Conservation (phyloP, 148 eudicot species). For the Cornus florida region DNA sequence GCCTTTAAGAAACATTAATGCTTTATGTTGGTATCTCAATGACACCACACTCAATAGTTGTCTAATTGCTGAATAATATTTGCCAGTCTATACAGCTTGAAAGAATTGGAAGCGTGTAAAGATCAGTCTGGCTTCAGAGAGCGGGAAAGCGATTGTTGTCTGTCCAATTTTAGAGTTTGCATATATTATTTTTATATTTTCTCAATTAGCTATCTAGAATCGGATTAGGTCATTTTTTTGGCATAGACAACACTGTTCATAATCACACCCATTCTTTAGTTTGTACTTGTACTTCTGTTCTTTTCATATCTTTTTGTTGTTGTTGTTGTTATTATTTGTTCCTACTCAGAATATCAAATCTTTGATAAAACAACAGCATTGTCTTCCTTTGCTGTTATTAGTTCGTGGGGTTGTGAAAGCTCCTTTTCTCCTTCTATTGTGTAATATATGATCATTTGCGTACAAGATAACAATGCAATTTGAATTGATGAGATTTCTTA, state of each 20-base stretch:
- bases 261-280: not conserved
- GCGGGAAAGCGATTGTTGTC: not conserved
- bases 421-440: not conserved
- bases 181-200: not conserved
- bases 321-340: too few relatives aligned
- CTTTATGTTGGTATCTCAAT: not conserved
- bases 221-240: not conserved
- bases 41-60: not conserved
- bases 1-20: conserved; percentile 28
- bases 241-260: not conserved
- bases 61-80: conserved; percentile 7
- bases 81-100: not conserved
- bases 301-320: too few relatives aligned
- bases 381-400: too few relatives aligned
- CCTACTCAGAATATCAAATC: too few relatives aligned
- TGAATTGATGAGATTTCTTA: too few relatives aligned
- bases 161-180: not conserved
- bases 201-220: not conserved
- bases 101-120: not conserved
- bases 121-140: not conserved
- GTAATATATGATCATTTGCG: not conserved
- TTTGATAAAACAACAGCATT: too few relatives aligned
- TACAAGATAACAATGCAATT: too few relatives aligned
- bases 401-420: not conserved
- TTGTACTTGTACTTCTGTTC: not conserved